Base-by-base conservation (phyloP, 2,329 filamentous ascomycete genomes). In the Fusarium multiceps region DNA sequence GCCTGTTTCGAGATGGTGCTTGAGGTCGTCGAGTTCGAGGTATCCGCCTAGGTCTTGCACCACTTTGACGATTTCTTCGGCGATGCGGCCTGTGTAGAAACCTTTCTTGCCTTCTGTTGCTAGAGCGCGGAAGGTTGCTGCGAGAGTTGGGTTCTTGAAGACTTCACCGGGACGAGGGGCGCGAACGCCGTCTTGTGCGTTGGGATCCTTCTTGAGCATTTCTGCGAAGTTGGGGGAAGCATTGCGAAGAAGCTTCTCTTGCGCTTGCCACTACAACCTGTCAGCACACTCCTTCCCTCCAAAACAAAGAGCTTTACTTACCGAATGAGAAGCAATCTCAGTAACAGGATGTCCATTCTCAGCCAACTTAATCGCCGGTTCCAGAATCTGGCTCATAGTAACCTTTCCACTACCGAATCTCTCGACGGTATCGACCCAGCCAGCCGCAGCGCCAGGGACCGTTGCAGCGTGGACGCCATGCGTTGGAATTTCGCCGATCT, bases 261-360 rank as follows among this genome's bases (percentile, higher is more conserved):
- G 86, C 8, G 78, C 78, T 61, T 84, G 80, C 96, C 96, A 99
- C 92, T 97, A 60, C 16, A n/a, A 1, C 6, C 4, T 16, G 28
- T 73, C 8, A 30, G 70, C 56, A n/a, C n/a, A n/a, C n/a, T n/a
- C n/a, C n/a, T n/a, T n/a, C n/a, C n/a, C n/a, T n/a, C n/a, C n/a
- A n/a, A n/a, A n/a, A n/a, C n/a, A n/a, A n/a, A n/a, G n/a, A n/a
- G n/a, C n/a, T n/a, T n/a, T n/a, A 10, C 4, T 79, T 21, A 21
- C 92, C 71, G 86, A 89, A 37, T 82, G 83, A 0, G 90, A 88
- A 21, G 92, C 87, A 11, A 97, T 80, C 77, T 98, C 93, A 3
- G 92, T 93, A 4, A 99, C 93, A 0, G 96, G 93, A 69, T 95
- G 98, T 0, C 96, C 96, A 61, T 93, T 88, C 78, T 98, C 95